Conservation (phyloP, 495 filamentous ascomycete species). For the Penicillium macrosclerotiorum region DNA sequence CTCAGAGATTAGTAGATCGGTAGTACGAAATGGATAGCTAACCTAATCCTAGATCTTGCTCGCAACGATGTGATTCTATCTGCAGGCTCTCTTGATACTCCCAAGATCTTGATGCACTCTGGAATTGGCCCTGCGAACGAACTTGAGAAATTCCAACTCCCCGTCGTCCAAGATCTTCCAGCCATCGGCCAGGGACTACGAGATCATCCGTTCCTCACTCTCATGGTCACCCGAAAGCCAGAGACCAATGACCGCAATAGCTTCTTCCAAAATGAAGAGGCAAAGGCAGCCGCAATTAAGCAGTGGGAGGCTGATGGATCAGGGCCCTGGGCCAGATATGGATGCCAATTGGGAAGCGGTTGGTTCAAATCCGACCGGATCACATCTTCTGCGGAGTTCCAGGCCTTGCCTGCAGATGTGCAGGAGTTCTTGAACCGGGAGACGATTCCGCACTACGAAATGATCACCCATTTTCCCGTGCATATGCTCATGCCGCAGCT, state of each 20-base stretch:
- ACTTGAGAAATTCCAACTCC: conserved; percentile 52
- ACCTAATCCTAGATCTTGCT: conserved; percentile 28
- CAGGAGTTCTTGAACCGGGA: conserved; percentile 37
- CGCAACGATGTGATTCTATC: conserved; percentile 58
- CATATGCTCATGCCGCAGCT: conserved; percentile 27
- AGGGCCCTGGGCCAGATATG: conserved; percentile 40
- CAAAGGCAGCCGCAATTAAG: conserved; percentile 39
- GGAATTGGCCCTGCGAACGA: conserved; percentile 58
- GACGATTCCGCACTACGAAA: conserved; percentile 49
- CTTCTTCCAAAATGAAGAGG: conserved; percentile 30
- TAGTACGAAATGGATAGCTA: no score
- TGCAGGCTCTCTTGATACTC: conserved; percentile 56
- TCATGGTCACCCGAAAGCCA: conserved; percentile 24
- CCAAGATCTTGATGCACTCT: conserved; percentile 62
- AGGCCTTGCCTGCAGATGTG: conserved; percentile 35
- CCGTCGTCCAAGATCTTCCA: conserved; percentile 45
- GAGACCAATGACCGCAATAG: conserved; percentile 30
- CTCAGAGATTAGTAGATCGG: neutral
- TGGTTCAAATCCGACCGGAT: conserved; percentile 54
- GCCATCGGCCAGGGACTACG: conserved; percentile 58
- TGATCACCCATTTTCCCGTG: conserved; percentile 34
- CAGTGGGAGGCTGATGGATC: conserved; percentile 48
- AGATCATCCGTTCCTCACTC: conserved; percentile 45
- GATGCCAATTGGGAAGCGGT: conserved; percentile 44
- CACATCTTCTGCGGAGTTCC: conserved; percentile 38